Evolutionary conservation across 2,329 filamentous ascomycete species (phyloP).

Genomic region (Xylariaceae sp.): DNA sequence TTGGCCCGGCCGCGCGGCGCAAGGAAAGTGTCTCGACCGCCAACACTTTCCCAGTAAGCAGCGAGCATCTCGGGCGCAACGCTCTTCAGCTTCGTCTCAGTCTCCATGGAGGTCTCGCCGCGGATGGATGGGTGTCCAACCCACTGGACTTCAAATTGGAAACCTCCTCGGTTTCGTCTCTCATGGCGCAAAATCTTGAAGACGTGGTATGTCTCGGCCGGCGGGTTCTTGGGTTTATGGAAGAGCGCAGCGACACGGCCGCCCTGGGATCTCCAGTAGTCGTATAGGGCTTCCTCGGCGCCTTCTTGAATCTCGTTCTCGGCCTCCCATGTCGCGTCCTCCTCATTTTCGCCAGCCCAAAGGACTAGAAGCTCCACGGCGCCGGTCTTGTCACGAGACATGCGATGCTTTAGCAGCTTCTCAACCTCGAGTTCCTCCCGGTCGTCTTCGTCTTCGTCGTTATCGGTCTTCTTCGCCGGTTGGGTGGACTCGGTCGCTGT

Average conservation of each 20-base stretch:
- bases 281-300: slow-evolving; percentile 31
- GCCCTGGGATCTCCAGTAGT: slow-evolving; percentile 33
- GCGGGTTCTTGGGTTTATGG: slow-evolving; percentile 25
- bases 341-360: slow-evolving; percentile 27
- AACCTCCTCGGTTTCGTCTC: slow-evolving; percentile 26
- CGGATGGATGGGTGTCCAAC: slow-evolving; percentile 30
- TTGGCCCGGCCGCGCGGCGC: slow-evolving; percentile 28
- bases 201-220: slow-evolving; percentile 28
- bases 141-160: slow-evolving; percentile 33
- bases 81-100: slow-evolving; percentile 30
- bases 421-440: slow-evolving; percentile 28
- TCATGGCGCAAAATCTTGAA: slow-evolving; percentile 30
- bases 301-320: slow-evolving; percentile 34
- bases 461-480: background rate
- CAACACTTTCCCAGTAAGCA: slow-evolving; percentile 30
- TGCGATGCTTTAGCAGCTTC: slow-evolving; percentile 27
- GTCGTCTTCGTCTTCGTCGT: slow-evolving; percentile 14
- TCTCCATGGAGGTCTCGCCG: slow-evolving; percentile 29
- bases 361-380: slow-evolving; percentile 31
- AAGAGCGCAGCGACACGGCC: slow-evolving; percentile 31
- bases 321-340: slow-evolving; percentile 32
- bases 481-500: background rate
- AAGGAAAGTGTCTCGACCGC: slow-evolving; percentile 27
- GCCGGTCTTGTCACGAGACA: slow-evolving; percentile 20
- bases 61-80: slow-evolving; percentile 24